These are phyloP conservation scores for Trypanosoma lewisi DNA, from an alignment of 208 protist species.

Conservation along the genomic window DNA sequence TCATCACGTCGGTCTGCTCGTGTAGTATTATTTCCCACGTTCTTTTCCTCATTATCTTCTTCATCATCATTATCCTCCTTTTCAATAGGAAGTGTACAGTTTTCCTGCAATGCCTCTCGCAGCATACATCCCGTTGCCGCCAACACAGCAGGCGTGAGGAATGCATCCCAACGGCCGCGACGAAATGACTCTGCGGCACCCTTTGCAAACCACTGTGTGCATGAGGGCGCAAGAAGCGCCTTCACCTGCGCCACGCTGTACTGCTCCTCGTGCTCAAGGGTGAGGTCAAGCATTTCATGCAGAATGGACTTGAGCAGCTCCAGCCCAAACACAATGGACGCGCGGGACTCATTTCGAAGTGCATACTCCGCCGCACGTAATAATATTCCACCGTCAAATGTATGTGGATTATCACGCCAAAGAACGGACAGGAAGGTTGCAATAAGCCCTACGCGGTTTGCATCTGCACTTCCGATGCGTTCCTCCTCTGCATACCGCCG, in stretches of 20 bases:
- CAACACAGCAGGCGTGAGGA: constrained; percentile 27
- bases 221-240: constrained; percentile 36
- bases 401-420: constrained; percentile 50
- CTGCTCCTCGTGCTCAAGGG: constrained; percentile 69
- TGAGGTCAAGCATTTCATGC: constrained; percentile 43
- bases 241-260: constrained; percentile 50
- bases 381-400: constrained; percentile 44
- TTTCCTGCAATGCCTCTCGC: constrained; percentile 29
- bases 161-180: constrained; percentile 37
- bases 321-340: constrained; percentile 47
- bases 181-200: constrained; percentile 75
- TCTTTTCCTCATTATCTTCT: constrained; percentile 24
- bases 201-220: constrained; percentile 55
- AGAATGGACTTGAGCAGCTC: constrained; percentile 65
- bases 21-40: neutral
- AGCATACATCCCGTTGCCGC: constrained; percentile 19
- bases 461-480: constrained; percentile 27
- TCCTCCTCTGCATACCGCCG: constrained; percentile 50
- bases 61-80: constrained; percentile 11
- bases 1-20: neutral
- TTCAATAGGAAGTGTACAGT: constrained; percentile 34
- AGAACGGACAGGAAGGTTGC: constrained; percentile 54
- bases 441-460: constrained; percentile 45
- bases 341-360: constrained; percentile 43
- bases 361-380: constrained; percentile 57